Evolutionary conservation across 2,329 filamentous ascomycete species (phyloP).

Genomic region (Mycogone perniciosa): DNA sequence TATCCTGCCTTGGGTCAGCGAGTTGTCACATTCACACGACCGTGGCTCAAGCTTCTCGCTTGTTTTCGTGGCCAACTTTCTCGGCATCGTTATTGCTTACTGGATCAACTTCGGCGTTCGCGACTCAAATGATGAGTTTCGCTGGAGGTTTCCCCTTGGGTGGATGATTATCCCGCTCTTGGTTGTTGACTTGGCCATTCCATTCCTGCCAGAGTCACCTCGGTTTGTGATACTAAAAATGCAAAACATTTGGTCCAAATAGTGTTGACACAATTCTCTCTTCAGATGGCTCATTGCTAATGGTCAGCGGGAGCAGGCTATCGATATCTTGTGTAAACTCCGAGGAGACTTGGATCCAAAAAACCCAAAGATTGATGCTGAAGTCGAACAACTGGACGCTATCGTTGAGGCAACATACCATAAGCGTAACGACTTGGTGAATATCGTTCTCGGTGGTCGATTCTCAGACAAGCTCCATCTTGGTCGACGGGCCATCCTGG

Average conservation of each 20-base stretch:
- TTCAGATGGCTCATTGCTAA: constrained; percentile 33
- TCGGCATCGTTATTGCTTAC: constrained; percentile 40
- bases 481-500: constrained; percentile 34
- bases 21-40: constrained; percentile 40
- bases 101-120: constrained; percentile 34
- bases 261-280: neutral
- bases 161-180: constrained; percentile 38
- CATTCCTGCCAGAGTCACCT: constrained; percentile 40
- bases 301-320: constrained; percentile 24
- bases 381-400: constrained; percentile 35
- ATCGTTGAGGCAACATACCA: constrained; percentile 33
- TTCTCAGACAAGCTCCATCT: constrained; percentile 31
- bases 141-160: constrained; percentile 32
- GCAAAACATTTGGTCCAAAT: neutral
- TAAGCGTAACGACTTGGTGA: constrained; percentile 32
- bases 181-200: constrained; percentile 31
- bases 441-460: constrained; percentile 32
- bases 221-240: constrained; percentile 18
- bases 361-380: constrained; percentile 27
- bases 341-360: constrained; percentile 25
- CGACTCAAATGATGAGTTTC: constrained; percentile 24
- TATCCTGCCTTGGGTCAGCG: constrained; percentile 42
- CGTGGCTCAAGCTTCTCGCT: constrained; percentile 41
- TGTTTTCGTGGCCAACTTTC: constrained; percentile 47
- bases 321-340: constrained; percentile 28